phyloP scores from a whole-genome alignment of 805 yeast genomes.

The Cyberlindnera nakhonratchasimensis region DNA sequence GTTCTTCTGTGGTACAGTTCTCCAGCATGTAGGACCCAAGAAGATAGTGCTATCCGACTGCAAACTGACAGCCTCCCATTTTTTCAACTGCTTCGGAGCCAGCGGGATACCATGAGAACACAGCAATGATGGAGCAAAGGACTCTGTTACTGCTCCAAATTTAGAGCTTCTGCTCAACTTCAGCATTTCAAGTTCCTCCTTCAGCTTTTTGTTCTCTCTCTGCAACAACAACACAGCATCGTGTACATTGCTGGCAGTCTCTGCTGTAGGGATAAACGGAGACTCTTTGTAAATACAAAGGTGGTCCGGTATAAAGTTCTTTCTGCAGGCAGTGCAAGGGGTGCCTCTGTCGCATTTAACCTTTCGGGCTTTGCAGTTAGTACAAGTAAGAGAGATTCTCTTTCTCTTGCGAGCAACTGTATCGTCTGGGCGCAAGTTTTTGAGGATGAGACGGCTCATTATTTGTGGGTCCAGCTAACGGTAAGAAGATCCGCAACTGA shows the following conservation, averaged over 20 bases:
- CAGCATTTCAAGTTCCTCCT: conserved; percentile 15
- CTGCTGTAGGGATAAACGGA: conserved; percentile 29
- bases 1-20: conserved; percentile 13
- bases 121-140: neutral
- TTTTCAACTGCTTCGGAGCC: conserved; percentile 4
- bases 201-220: conserved; percentile 20
- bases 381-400: conserved; percentile 19
- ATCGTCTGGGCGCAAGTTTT: neutral
- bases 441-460: conserved; percentile 1
- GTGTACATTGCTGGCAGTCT: conserved; percentile 12
- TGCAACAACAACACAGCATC: conserved; percentile 16
- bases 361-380: conserved; percentile 25
- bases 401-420: conserved; percentile 4
- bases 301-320: conserved; percentile 22
- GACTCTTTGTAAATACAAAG: conserved; percentile 28
- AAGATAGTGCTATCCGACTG: conserved; percentile 14
- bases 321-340: conserved; percentile 26
- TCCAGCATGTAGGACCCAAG: conserved; percentile 26
- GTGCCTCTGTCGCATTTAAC: conserved; percentile 27
- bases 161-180: neutral
- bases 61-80: conserved; percentile 9
- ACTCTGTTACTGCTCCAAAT: neutral
- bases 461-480: too few relatives aligned
- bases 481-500: too few relatives aligned
- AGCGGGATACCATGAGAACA: neutral